Conservation (phyloP, 177 flowering plant genomes). For the Vitis hybrid region DNA sequence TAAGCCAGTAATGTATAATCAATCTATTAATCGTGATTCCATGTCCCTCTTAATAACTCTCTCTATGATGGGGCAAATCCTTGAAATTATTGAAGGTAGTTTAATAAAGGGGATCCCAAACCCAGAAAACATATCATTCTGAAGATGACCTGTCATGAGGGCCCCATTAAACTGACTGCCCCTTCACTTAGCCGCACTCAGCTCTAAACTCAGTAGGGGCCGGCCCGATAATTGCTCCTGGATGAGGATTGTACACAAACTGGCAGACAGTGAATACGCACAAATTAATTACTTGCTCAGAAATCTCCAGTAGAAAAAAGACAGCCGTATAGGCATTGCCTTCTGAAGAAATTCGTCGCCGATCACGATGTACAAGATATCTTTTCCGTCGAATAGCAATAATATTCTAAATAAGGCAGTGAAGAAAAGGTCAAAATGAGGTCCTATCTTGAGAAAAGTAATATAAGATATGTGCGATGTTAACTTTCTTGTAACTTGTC, state of each 20-base stretch:
- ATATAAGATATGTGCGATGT: constrained; percentile 2
- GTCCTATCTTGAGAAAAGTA: neutral
- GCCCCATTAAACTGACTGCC: constrained; percentile 4
- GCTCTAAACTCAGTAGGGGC: constrained; percentile 7
- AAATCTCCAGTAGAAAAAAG: neutral
- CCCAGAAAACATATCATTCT: neutral
- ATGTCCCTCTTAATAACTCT: no score
- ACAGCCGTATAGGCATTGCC: neutral
- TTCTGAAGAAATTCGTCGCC: neutral
- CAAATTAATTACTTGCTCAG: neutral
- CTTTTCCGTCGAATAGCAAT: neutral
- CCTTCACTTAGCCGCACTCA: constrained; percentile 3
- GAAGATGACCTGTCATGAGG: neutral
- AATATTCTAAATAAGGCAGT: neutral
- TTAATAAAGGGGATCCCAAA: neutral
- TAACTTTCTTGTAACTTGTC: constrained; percentile 7
- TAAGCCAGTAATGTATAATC: no score
- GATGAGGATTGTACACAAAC: neutral
- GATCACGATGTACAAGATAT: neutral
- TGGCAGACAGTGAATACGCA: neutral
- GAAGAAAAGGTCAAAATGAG: neutral
- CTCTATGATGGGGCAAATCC: neutral
- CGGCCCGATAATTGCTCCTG: neutral
- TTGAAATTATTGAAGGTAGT: neutral
- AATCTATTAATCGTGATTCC: no score